These are phyloP conservation scores for Polyporus arcularius DNA, from an alignment of 768 basidiomycete genomes.

Conservation along the genomic window DNA sequence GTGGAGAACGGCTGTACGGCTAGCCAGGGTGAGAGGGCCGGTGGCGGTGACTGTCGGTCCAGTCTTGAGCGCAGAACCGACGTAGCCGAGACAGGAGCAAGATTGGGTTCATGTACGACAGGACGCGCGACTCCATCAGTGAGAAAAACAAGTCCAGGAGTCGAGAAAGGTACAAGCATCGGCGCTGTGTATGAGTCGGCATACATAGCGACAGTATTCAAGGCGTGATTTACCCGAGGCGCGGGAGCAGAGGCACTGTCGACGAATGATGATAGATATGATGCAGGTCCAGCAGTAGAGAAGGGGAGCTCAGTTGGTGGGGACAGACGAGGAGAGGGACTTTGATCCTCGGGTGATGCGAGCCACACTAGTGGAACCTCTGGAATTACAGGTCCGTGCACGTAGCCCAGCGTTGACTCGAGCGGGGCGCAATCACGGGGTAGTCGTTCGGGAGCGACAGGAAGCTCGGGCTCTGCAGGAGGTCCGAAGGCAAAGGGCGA, in stretches of 20 bases:
- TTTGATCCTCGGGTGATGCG: too few species aligned
- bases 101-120: too few species aligned
- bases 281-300: constrained; percentile 32
- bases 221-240: neutral
- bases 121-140: neutral
- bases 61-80: too few species aligned
- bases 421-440: too few species aligned
- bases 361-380: too few species aligned
- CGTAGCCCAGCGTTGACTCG: too few species aligned
- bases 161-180: constrained; percentile 20
- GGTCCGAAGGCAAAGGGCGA: constrained; percentile 10
- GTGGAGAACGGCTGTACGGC: too few species aligned
- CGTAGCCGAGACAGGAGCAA: neutral
- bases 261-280: neutral
- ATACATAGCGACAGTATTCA: neutral
- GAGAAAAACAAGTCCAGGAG: constrained; percentile 18
- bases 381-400: too few species aligned
- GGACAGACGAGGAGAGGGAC: too few species aligned
- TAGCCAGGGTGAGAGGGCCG: too few species aligned
- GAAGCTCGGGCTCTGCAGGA: neutral
- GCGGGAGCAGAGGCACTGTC: neutral
- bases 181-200: neutral
- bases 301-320: constrained; percentile 18
- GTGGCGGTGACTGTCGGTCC: too few species aligned
- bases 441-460: too few species aligned